Conservation (phyloP, 2,329 filamentous ascomycete genomes). For the Didymella segeticola region DNA sequence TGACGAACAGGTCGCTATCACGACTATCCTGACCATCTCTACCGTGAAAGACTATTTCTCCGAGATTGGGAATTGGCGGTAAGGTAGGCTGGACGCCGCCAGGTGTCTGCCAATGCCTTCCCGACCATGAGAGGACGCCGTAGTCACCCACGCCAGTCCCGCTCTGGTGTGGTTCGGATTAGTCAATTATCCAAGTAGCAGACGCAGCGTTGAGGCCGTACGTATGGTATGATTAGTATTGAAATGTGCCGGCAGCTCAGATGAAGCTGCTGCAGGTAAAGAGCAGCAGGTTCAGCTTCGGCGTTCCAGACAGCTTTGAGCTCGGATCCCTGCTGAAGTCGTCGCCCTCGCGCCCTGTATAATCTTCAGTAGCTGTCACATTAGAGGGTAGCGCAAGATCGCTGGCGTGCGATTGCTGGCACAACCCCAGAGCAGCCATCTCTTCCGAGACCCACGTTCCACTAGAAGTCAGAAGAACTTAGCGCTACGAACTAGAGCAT, state of each 20-base stretch:
- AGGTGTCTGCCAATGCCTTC: conserved; percentile 27
- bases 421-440: conserved; percentile 21
- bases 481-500: conserved; percentile 5
- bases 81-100: conserved; percentile 25
- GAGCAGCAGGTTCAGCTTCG: conserved; percentile 2
- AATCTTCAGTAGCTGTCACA: conserved; percentile 4
- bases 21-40: conserved; percentile 14
- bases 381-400: conserved; percentile 14
- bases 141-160: conserved; percentile 17
- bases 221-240: conserved; percentile 4
- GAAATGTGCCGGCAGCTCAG: conserved; percentile 1
- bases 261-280: conserved; percentile 4
- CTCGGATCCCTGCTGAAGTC: background rate
- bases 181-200: conserved; percentile 6
- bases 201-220: conserved; percentile 6
- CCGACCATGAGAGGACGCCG: conserved; percentile 21
- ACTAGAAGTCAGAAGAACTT: conserved; percentile 7
- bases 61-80: conserved; percentile 32
- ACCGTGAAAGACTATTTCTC: conserved; percentile 17
- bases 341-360: background rate
- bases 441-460: conserved; percentile 26
- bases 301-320: conserved; percentile 2
- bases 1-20: conserved; percentile 11
- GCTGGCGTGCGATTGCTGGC: conserved; percentile 18
- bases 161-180: conserved; percentile 13